These are phyloP conservation scores for Millerozyma acaciae DNA, from an alignment of 805 yeast species.

Conservation along the genomic window DNA sequence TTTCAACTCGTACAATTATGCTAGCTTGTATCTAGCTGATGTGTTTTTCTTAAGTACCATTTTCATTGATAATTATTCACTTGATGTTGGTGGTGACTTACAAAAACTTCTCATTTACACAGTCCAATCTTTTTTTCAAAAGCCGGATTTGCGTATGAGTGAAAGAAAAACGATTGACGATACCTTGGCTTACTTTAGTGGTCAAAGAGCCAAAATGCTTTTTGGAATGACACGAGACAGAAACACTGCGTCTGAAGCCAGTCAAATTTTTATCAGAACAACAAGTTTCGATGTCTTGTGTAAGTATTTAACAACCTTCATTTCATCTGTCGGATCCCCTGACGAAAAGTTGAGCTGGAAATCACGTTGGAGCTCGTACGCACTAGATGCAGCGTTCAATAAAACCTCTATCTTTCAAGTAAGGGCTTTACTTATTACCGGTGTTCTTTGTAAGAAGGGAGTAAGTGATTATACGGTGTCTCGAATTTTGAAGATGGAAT, in stretches of 20 bases:
- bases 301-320: conserved; percentile 48
- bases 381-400: conserved; percentile 59
- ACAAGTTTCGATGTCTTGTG: conserved; percentile 57
- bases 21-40: conserved; percentile 68
- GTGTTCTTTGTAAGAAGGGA: conserved; percentile 62
- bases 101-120: conserved; percentile 63
- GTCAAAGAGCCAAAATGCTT: conserved; percentile 64
- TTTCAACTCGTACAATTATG: conserved; percentile 62
- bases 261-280: conserved; percentile 38
- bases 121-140: conserved; percentile 63
- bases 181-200: conserved; percentile 45
- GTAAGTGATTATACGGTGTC: conserved; percentile 52
- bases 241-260: conserved; percentile 29
- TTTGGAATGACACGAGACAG: conserved; percentile 65
- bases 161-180: conserved; percentile 42
- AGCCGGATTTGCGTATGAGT: conserved; percentile 42
- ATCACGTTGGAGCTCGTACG: conserved; percentile 60
- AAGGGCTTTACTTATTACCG: conserved; percentile 65
- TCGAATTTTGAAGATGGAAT: conserved; percentile 23
- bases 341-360: conserved; percentile 54
- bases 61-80: conserved; percentile 48
- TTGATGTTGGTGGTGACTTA: conserved; percentile 57
- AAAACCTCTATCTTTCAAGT: conserved; percentile 57
- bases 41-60: conserved; percentile 63
- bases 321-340: conserved; percentile 44